phyloP scores from a whole-genome alignment of 176 grass and related monocot genomes.

The Miscanthus lutarioriparius region DNA sequence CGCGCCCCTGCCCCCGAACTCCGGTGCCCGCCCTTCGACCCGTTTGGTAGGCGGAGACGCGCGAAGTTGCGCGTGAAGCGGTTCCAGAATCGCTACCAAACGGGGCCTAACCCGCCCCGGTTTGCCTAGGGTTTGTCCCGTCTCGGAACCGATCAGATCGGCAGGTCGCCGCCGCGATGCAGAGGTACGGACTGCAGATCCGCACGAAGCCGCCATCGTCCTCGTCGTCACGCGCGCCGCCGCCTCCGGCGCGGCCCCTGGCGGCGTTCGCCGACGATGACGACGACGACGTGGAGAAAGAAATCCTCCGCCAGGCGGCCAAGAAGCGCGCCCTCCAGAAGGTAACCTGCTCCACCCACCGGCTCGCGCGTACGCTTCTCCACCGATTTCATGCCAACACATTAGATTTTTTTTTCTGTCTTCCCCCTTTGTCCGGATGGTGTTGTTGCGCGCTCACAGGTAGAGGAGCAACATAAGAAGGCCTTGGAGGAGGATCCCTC shows the following conservation, averaged over 20 bases:
- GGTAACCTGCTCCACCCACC: constrained; percentile 29
- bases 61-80: no score
- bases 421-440: neutral
- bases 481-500: constrained; percentile 90
- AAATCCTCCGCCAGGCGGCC: constrained; percentile 81
- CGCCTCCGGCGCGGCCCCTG: constrained; percentile 47
- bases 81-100: no score
- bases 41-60: no score
- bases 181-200: constrained; percentile 85
- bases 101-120: neutral
- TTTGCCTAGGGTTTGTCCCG: constrained; percentile 42
- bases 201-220: constrained; percentile 53
- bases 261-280: constrained; percentile 66
- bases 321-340: constrained; percentile 81
- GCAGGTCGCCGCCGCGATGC: constrained; percentile 48
- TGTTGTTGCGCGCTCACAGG: constrained; percentile 33
- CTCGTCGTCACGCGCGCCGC: constrained; percentile 46
- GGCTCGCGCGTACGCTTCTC: neutral
- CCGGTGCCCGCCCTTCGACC: no score
- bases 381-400: neutral
- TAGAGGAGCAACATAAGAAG: constrained; percentile 88
- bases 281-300: constrained; percentile 76
- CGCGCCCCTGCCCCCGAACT: no score
- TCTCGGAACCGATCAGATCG: neutral
- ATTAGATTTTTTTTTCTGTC: neutral